Evolutionary conservation across 2,329 filamentous ascomycete genomes (phyloP), one percentile per base, ranked within the genome.

Genomic region (Drechslerella coelobrocha): DNA sequence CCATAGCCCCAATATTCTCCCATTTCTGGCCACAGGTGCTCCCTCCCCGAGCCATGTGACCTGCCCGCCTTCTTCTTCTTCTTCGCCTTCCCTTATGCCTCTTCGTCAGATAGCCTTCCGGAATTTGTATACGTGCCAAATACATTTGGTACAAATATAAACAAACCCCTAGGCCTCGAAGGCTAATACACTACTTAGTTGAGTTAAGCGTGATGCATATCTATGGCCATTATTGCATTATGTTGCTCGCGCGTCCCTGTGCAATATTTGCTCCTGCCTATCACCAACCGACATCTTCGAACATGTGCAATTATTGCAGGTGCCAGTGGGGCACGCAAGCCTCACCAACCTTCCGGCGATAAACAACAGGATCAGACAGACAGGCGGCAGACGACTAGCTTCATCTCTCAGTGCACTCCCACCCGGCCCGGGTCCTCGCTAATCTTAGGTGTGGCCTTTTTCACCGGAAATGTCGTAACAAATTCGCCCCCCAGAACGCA

Each of bases 1-100:
- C 34, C 65, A 69, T 69, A 69, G 65, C 65, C 65, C 65, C 65
- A 61, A 62, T 56, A 43, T 57, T 39, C 45, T 53, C 19, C 19
- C 41, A 19, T 54, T 60, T 62, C 61, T 69, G 57, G 52, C 65
- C 65, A 62, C 43, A 43, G 37, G 14, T 34, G 17, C 41, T 17
- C 19, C 19, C 8, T 45, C 63, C 56, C 56, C 29, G 12, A 68
- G 43, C 61, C 61, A 66, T 59, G 57, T 62, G 63, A 68, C 57
- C 50, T 43, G 14, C 17, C n/a, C 9, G 19, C 41, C 24, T 19
- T 24, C 24, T 24, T 24, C 19, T 51, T 34, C 23, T 26, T 24
- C 34, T 24, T 41, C 27, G 2, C 31, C 6, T 39, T 26, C 31
- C 9, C 43, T 23, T 39, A 45, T 10, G 21, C 27, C 6, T 1